These are phyloP conservation scores for Rhizophora mangle DNA, from an alignment of 345 rosid species.

Conservation along the genomic window DNA sequence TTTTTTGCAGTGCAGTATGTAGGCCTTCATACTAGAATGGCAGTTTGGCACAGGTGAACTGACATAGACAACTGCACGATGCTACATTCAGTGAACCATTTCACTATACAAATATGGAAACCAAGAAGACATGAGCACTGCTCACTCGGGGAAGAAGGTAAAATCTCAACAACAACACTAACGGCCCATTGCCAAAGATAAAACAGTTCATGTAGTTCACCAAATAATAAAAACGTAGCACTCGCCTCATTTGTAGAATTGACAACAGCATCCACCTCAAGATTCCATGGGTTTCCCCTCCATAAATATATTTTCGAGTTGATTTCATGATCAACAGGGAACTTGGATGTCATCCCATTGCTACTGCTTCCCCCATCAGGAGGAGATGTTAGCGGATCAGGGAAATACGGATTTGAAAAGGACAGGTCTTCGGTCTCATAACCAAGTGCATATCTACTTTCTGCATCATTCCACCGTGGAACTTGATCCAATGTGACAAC, in stretches of 20 bases:
- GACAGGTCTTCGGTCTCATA: constrained; percentile 59
- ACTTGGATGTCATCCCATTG: constrained; percentile 66
- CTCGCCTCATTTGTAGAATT: constrained; percentile 95
- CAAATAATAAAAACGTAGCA: constrained; percentile 15
- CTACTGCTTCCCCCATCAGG: constrained; percentile 48
- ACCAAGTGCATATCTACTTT: constrained; percentile 49
- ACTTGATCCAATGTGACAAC: constrained; percentile 83
- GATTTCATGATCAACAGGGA: constrained; percentile 81
- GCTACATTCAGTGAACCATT: neutral
- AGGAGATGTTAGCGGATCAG: constrained; percentile 67
- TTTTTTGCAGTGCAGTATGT: no score
- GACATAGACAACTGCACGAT: no score
- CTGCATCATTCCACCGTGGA: constrained; percentile 92
- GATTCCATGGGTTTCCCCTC: constrained; percentile 98
- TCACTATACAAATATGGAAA: neutral
- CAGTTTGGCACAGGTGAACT: no score
- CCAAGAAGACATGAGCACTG: neutral
- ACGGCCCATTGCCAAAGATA: constrained; percentile 36
- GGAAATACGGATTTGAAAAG: constrained; percentile 51
- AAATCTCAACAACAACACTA: constrained; percentile 40
- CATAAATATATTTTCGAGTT: constrained; percentile 85
- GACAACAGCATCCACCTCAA: constrained; percentile 96
- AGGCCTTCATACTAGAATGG: no score
- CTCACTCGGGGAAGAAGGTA: neutral
- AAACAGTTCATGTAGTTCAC: neutral